A percentile compares a stretch with the other conserved stretches of the same genome.
Evolutionary conservation across 2,329 filamentous ascomycete genomes (phyloP).

Genomic region (Talaromyces sp.): DNA sequence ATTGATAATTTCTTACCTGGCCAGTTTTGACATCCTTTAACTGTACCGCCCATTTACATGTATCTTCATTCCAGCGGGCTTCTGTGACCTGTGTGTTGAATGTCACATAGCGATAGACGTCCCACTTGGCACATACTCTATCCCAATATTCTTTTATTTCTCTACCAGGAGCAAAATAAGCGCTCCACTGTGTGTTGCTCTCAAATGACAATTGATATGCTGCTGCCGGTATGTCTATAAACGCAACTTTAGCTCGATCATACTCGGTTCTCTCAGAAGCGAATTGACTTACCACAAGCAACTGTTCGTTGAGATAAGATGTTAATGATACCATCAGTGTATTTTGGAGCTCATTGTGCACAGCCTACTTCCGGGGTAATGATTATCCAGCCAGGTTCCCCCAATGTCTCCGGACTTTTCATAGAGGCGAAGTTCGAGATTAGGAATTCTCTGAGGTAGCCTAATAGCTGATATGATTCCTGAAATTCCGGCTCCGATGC

Average conservation of each 20-base stretch:
- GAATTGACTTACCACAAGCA: not conserved
- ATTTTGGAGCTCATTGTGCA: not conserved
- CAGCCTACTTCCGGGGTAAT: conserved; percentile 4
- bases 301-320: not conserved
- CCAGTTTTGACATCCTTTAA: too few species aligned
- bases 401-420: conserved; percentile 10
- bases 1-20: not conserved
- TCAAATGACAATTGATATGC: not conserved
- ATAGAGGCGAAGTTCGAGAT: not conserved
- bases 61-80: conserved; percentile 22
- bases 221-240: not conserved
- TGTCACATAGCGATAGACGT: conserved; percentile 20
- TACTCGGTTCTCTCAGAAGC: too few species aligned
- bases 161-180: conserved; percentile 15
- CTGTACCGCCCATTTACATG: too few species aligned
- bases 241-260: too few species aligned
- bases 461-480: not conserved
- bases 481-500: not conserved
- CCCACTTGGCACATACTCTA: conserved; percentile 16
- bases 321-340: not conserved
- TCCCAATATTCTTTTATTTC: conserved; percentile 24
- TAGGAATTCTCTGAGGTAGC: not conserved
- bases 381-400: conserved; percentile 9
- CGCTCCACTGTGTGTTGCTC: not conserved
- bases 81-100: conserved; percentile 18